Evolutionary conservation across 2,329 filamentous ascomycete genomes (phyloP), one percentile per base, ranked within the genome.

Genomic region (Exophiala oligosperma): DNA sequence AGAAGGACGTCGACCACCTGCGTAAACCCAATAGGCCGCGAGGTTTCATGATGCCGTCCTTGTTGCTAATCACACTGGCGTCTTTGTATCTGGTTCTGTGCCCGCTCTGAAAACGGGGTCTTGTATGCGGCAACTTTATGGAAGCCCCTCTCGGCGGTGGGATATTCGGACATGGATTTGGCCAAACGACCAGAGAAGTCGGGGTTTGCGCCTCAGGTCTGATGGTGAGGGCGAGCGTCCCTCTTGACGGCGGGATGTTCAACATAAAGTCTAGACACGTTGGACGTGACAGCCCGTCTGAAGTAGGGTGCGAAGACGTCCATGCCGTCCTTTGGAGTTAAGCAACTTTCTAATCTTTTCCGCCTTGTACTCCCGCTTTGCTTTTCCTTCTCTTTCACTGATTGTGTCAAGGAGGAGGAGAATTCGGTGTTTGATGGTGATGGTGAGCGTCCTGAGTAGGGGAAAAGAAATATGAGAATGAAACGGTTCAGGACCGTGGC

Each of bases 261-360:
- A 17, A 17, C 17, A 17, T 17, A 17, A 17, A 17, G 17, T 17
- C 88, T 17, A 64, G 88, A 80, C 69, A 92, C 91, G 85, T 97
- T 97, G 77, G 88, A 88, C 76, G 89, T 89, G 71, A 99, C 85
- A 73, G 97, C 82, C 76, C 93, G 91, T 75, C 91, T 88, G 77
- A 99, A 96, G 76, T 94, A 97, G 80, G 92, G 95, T 61, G 91
- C 87, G 74, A 92, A 97, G 73, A 97, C 92, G 82, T 99, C 95
- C 93, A 99, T 99, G 72, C 92, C 92, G 92, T 96, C 17, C 17
- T 17, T 17, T 88, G 70, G 93, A 92, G 85, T 96, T 88, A 79
- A 97, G 89, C 74, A 97, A 87, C 84, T 95, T 96, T 75, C 87
- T 87, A 70, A 99, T 88, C 79, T 96, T 92, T 70, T 95, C 91